Evolutionary conservation across 2,329 filamentous ascomycete species (phyloP).

Genomic region (Ustulina deusta): DNA sequence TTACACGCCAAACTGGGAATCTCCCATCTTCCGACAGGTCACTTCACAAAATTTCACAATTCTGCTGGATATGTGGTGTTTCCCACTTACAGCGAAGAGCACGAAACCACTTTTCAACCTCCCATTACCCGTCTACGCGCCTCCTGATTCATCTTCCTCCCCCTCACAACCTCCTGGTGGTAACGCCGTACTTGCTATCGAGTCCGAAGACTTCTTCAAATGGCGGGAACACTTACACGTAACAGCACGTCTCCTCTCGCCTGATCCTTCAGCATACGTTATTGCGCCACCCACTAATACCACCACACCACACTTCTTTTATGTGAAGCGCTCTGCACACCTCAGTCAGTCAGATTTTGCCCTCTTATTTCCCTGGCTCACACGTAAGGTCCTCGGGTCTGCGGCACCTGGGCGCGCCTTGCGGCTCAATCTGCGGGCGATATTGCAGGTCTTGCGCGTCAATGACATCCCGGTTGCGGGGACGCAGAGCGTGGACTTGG

Average conservation of each 20-base stretch:
- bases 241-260: conserved; percentile 74
- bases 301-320: conserved; percentile 75
- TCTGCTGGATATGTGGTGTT: conserved; percentile 84
- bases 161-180: conserved; percentile 58
- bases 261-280: conserved; percentile 59
- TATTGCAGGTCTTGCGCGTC: conserved; percentile 66
- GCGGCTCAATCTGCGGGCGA: conserved; percentile 69
- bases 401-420: conserved; percentile 70
- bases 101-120: conserved; percentile 75
- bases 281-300: conserved; percentile 55
- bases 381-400: conserved; percentile 67
- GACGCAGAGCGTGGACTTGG: conserved; percentile 56
- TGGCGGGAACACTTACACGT: conserved; percentile 79
- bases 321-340: conserved; percentile 79
- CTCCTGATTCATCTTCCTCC: conserved; percentile 53
- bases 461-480: conserved; percentile 61
- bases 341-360: conserved; percentile 88
- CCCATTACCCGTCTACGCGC: conserved; percentile 77
- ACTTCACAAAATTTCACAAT: conserved; percentile 74
- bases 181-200: conserved; percentile 73
- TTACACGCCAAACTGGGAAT: conserved; percentile 68
- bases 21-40: conserved; percentile 72
- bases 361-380: conserved; percentile 80
- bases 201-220: conserved; percentile 82
- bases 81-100: conserved; percentile 74